Percentiles rank a stretch among this genome's conserved stretches.
Conservation (phyloP, 371 early-diverging fungal genomes). For the Cokeromyces recurvatus region DNA sequence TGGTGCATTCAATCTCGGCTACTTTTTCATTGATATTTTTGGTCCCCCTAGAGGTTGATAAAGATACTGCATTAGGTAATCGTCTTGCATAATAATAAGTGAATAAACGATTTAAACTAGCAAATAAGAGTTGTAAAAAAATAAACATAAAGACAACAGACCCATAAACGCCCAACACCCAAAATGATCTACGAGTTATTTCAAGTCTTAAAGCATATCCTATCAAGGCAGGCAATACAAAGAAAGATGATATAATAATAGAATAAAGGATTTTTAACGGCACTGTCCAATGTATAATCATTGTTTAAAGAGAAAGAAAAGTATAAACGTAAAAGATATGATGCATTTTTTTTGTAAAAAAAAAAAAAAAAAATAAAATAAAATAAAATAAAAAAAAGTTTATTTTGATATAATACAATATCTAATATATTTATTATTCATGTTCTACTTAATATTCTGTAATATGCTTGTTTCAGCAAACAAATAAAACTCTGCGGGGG, state of each 20-base stretch:
- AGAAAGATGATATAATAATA: conserved; percentile 30
- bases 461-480: too few species aligned
- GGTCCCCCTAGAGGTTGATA: not conserved
- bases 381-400: too few species aligned
- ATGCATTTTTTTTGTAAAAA: too few species aligned
- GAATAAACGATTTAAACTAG: conserved; percentile 34
- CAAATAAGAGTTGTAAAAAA: conserved; percentile 35
- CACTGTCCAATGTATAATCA: conserved; percentile 26
- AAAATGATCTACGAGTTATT: conserved; percentile 23
- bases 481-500: too few species aligned
- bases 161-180: conserved; percentile 44
- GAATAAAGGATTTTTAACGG: conserved; percentile 43
- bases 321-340: not conserved
- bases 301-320: not conserved
- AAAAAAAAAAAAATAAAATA: too few species aligned
- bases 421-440: too few species aligned
- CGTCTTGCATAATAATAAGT: conserved; percentile 12
- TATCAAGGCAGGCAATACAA: conserved; percentile 41
- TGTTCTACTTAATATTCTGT: too few species aligned
- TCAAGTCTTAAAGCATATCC: conserved; percentile 36
- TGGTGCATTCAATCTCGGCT: conserved; percentile 1
- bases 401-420: too few species aligned
- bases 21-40: conserved; percentile 3
- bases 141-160: conserved; percentile 36
- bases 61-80: conserved; percentile 6